Base-by-base conservation (phyloP, 352 stramenopile genomes). In the Globisporangium okanoganense region DNA sequence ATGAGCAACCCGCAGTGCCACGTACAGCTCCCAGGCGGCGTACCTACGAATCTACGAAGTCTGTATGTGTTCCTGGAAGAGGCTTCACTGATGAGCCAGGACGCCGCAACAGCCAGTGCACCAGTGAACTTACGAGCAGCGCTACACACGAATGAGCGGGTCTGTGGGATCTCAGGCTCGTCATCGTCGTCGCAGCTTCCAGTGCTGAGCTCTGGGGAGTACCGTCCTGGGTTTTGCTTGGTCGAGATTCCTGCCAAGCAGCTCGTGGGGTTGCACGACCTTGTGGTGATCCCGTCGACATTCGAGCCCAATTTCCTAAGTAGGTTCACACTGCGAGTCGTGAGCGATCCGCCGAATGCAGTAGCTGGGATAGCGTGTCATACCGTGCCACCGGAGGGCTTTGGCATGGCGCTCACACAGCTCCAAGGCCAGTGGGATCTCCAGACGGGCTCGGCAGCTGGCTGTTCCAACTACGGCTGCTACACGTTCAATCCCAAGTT, bases 401-500 rank as follows among this genome's bases (percentile, higher is more conserved):
- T 72, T 44, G 79, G 77, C 6, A 79, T 91, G 77, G 50, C 82
- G 27, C 54, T 72, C 13, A 78, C 61, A 24, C 61, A 57, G 20
- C 43, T 90, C 6, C 22, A 31, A 35, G 78, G 77, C 44, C 72
- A 66, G 16, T 92, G 83, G 83, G 75, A 89, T 24, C 50, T 72
- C 0, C 60, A 74, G 38, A 73, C 59, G 27, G 81, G 83, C n/a
- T 89, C 79, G 7, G 82, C 83, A 2, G 80, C 71, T 1, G 83
- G 85, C 2, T 93, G 85, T 57, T 87, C 74, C 7, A 91, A 86
- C 62, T 92, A 88, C 60, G 83, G 83, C 16, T 87, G 82, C 62
- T 94, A 93, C 61, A 90, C 78, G 6, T 88, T 90, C 64, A 93
- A 94, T 62, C 83, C 85, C 24, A 85, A 82, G 61, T 92, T 82